Evolutionary conservation across 2,329 filamentous ascomycete species (phyloP).

Genomic region (Stemphylium vesicarium): DNA sequence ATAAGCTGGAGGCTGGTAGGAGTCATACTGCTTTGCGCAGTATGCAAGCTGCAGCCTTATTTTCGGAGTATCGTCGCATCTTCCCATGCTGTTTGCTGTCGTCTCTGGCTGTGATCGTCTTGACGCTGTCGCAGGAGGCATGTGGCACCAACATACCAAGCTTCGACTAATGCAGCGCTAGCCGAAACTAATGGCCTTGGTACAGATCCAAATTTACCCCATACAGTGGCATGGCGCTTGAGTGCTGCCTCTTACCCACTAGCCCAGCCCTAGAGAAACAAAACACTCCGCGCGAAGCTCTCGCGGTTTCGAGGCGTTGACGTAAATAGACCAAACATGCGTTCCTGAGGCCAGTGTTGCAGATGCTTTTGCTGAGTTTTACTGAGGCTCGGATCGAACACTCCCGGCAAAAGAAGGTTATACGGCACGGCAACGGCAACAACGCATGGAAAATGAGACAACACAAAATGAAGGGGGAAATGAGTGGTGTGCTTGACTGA

Average conservation of each 20-base stretch:
- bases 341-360: slow-evolving; percentile 14
- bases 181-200: slow-evolving; percentile 3
- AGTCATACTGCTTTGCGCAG: background rate
- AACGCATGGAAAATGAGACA: background rate
- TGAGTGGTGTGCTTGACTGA: slow-evolving; percentile 2
- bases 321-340: slow-evolving; percentile 19
- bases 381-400: slow-evolving; percentile 12
- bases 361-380: slow-evolving; percentile 3
- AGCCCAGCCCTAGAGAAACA: slow-evolving; percentile 1
- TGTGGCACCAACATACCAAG: slow-evolving; percentile 19
- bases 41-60: too few relatives aligned
- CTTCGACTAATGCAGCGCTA: slow-evolving; percentile 25
- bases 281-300: slow-evolving; percentile 4
- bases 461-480: slow-evolving; percentile 3
- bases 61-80: slow-evolving; percentile 1
- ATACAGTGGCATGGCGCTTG: slow-evolving; percentile 14
- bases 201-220: slow-evolving; percentile 30
- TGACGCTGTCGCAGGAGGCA: background rate
- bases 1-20: background rate
- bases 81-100: background rate
- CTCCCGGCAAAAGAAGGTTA: background rate
- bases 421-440: slow-evolving; percentile 8
- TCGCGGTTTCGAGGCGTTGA: slow-evolving; percentile 19
- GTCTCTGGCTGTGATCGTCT: background rate
- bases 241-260: slow-evolving; percentile 6